Evolutionary conservation across 2,329 filamentous ascomycete genomes (phyloP), one percentile per base, ranked within the genome.

Genomic region (Sporothrix schenckii): DNA sequence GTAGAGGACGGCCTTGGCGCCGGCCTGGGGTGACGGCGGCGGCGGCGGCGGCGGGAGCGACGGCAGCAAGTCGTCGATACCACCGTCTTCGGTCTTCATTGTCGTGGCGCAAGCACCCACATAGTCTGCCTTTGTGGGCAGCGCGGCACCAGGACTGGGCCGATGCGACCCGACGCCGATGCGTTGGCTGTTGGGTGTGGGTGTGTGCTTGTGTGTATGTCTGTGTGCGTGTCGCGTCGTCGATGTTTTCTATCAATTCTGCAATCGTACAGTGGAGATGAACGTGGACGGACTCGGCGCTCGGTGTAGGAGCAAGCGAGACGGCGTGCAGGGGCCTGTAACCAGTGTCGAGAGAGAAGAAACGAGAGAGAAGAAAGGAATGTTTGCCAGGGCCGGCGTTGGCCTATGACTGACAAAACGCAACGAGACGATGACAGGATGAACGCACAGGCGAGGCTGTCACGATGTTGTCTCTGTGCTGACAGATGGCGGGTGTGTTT

Each of bases 11-110:
- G 39, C 47, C 21, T 34, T 34, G 66, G 21, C 27, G 54, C 56
- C 56, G 30, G 21, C 50, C 7, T 41, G 47, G 27, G 67, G 67
- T 54, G 58, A 66, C 4, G 60, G 68, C 56, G 68, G 53, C 63
- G 68, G 68, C 39, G 58, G 66, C 47, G 67, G 63, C 50, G 69
- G 66, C 58, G 70, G 68, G 19, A 74, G 67, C 61, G 73, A 70
- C 65, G 68, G 60, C 27, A 73, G 54, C 34, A 73, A 53, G 69
- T 66, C 66, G 54, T 74, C 71, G 70, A 66, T 69, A 49, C 69
- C 71, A 71, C 69, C 68, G 71, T 73, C 74, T 73, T 74, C 74
- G 68, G 73, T 73, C 66, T 74, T 74, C 72, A 74, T 74, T 49
- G 63, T 74, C 1, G 41, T 11, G 69, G 66, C 21, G 58, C 61